phyloP scores from a whole-genome alignment of 1,284 basidiomycete genomes.

The Vanrija humicola region DNA sequence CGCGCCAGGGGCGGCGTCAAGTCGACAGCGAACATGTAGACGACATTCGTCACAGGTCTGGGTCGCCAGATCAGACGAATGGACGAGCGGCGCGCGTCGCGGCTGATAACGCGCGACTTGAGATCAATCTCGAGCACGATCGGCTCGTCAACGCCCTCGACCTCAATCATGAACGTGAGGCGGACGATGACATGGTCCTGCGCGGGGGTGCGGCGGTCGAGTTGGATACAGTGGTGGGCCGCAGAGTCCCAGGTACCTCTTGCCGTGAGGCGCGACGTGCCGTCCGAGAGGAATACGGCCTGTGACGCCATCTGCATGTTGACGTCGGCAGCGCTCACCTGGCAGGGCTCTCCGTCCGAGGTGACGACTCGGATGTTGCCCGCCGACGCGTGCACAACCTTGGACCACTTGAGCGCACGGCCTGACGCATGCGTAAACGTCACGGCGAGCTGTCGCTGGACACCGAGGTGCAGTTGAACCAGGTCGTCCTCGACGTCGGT shows the following conservation, averaged over 20 bases:
- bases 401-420: slow-evolving; percentile 77
- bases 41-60: slow-evolving; percentile 45
- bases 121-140: slow-evolving; percentile 82
- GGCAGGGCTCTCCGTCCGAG: slow-evolving; percentile 74
- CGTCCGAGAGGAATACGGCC: slow-evolving; percentile 73
- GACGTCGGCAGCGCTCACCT: slow-evolving; percentile 62
- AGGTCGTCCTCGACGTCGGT: slow-evolving; percentile 80
- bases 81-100: slow-evolving; percentile 74
- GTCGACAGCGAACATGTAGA: slow-evolving; percentile 69
- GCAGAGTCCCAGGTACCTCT: slow-evolving; percentile 89
- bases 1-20: slow-evolving; percentile 81
- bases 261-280: slow-evolving; percentile 65
- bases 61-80: slow-evolving; percentile 67
- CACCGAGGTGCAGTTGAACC: slow-evolving; percentile 85
- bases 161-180: slow-evolving; percentile 69
- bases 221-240: slow-evolving; percentile 76
- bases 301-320: slow-evolving; percentile 64
- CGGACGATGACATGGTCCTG: slow-evolving; percentile 77
- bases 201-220: slow-evolving; percentile 76
- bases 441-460: slow-evolving; percentile 78
- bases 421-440: slow-evolving; percentile 83
- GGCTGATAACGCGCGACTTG: slow-evolving; percentile 75
- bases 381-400: slow-evolving; percentile 51
- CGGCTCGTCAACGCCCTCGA: slow-evolving; percentile 78
- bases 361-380: slow-evolving; percentile 74